Evolutionary conservation across 163 green algal species (phyloP).

Genomic region (Scenedesmus sp.): DNA sequence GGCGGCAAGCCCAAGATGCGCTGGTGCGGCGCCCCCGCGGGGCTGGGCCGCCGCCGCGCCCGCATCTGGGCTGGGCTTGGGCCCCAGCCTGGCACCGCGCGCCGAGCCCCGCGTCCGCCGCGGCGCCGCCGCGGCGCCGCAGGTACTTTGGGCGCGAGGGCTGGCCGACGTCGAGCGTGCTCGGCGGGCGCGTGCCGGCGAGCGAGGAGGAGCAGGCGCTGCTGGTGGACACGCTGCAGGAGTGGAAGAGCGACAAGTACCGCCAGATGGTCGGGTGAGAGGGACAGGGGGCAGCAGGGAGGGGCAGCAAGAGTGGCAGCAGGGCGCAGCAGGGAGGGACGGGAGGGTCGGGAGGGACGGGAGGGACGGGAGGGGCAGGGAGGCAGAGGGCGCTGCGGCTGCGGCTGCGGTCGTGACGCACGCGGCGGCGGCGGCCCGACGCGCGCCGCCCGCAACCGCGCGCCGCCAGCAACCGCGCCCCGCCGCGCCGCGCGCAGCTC

Average conservation of each 20-base stretch:
- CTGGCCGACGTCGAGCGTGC: conserved; percentile 74
- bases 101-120: background rate
- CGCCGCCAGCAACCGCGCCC: too few relatives aligned
- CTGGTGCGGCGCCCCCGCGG: conserved; percentile 52
- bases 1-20: conserved; percentile 98
- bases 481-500: too few relatives aligned
- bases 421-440: too few relatives aligned
- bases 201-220: conserved; percentile 69
- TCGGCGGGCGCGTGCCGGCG: conserved; percentile 50
- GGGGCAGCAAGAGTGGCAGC: too few relatives aligned
- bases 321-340: too few relatives aligned
- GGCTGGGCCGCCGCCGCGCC: too few relatives aligned
- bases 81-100: too few relatives aligned
- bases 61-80: too few relatives aligned
- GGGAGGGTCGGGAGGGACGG: too few relatives aligned
- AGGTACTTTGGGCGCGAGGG: conserved; percentile 74
- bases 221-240: conserved; percentile 89
- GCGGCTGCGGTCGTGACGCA: too few relatives aligned
- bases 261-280: conserved; percentile 81
- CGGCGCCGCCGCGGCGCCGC: background rate
- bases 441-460: too few relatives aligned
- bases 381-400: background rate
- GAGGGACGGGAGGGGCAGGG: background rate
- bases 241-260: conserved; percentile 90
- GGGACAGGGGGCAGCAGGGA: too few relatives aligned